Percentiles rank a stretch among this genome's conserved stretches.
phyloP scores from a whole-genome alignment of 1,284 basidiomycete species.

The Schizophyllum commune region DNA sequence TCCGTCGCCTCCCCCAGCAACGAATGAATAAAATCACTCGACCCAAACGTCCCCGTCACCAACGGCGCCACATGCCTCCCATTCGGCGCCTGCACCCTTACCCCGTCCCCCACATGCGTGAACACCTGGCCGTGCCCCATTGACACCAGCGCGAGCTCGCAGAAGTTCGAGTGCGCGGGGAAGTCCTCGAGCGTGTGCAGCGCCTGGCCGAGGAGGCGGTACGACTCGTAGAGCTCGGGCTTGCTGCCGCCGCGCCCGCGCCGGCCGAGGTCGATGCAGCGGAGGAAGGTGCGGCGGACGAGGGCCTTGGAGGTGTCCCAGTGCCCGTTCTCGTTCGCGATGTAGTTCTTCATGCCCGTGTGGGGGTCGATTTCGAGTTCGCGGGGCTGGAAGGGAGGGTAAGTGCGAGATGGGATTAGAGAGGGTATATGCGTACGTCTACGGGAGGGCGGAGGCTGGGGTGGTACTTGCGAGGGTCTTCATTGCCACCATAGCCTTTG shows the following conservation, averaged over 20 bases:
- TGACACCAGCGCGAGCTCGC: slow-evolving; percentile 69
- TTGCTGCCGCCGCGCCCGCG: slow-evolving; percentile 54
- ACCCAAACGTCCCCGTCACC: slow-evolving; percentile 88
- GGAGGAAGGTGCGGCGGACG: slow-evolving; percentile 71
- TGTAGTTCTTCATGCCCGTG: slow-evolving; percentile 96
- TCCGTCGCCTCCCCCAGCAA: slow-evolving; percentile 68
- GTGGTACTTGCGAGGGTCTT: slow-evolving; percentile 77
- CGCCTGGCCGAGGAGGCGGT: slow-evolving; percentile 70
- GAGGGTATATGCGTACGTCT: slow-evolving; percentile 32
- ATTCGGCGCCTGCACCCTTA: slow-evolving; percentile 69
- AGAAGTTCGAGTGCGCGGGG: slow-evolving; percentile 86
- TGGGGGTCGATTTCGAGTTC: slow-evolving; percentile 84
- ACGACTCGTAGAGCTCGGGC: slow-evolving; percentile 79
- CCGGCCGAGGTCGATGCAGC: slow-evolving; percentile 61
- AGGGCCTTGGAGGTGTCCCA: slow-evolving; percentile 91
- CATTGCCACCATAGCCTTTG: slow-evolving; percentile 79
- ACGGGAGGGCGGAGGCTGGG: slow-evolving; percentile 66
- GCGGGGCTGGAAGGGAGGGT: slow-evolving; percentile 38
- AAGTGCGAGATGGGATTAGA: slow-evolving; percentile 1
- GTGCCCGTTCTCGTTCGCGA: slow-evolving; percentile 73
- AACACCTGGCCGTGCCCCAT: slow-evolving; percentile 79
- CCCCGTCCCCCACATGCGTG: slow-evolving; percentile 82
- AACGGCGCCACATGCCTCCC: slow-evolving; percentile 76
- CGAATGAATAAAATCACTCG: slow-evolving; percentile 80
- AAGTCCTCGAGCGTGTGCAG: slow-evolving; percentile 85